Evolutionary conservation across 2,329 filamentous ascomycete species (phyloP).

Genomic region (Botrytis medusae): DNA sequence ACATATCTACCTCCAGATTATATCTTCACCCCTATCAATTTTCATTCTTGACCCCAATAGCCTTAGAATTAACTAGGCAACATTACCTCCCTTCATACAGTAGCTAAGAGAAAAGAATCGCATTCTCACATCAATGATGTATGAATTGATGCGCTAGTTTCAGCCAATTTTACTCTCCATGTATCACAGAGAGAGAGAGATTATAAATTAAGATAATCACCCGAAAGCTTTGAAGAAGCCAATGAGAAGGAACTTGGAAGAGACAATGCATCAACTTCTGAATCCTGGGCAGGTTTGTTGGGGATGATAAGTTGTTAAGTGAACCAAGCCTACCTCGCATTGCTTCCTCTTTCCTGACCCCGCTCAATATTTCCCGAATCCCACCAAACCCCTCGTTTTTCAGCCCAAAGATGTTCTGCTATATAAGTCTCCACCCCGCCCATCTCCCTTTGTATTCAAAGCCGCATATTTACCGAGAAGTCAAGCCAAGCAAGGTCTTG

Average conservation of each 20-base stretch:
- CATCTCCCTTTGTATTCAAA: neutral
- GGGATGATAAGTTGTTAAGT: neutral
- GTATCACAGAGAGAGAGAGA: neutral
- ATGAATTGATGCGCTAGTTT: no score
- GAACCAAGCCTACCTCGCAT: neutral
- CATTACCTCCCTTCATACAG: neutral
- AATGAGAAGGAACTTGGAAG: neutral
- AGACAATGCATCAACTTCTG: neutral
- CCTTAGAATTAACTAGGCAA: accelerated
- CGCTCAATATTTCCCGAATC: neutral
- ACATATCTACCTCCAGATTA: neutral
- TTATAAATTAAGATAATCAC: neutral
- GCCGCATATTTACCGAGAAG: no score
- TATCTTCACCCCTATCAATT: neutral
- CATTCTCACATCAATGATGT: neutral
- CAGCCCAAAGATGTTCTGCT: neutral
- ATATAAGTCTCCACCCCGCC: neutral
- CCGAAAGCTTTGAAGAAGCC: accelerated
- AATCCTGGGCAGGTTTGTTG: accelerated
- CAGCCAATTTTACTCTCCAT: neutral
- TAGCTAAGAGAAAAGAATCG: neutral
- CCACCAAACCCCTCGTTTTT: no score
- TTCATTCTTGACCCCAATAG: neutral
- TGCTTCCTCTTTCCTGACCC: no score
- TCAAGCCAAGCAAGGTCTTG: no score